Base-by-base conservation (phyloP, 2,329 filamentous ascomycete genomes). In the Aspergillus puulaauensis region DNA sequence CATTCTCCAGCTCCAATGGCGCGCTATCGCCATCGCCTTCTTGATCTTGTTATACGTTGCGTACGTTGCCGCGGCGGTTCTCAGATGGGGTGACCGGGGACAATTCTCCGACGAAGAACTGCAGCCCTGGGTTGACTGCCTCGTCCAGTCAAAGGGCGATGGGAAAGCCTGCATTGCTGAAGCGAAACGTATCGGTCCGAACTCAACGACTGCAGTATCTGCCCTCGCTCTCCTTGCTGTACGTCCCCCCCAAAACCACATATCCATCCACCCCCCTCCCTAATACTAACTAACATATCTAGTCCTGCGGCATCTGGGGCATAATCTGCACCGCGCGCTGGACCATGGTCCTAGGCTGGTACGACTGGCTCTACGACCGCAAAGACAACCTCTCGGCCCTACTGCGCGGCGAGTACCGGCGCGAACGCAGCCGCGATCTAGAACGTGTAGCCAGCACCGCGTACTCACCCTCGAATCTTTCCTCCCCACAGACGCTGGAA, bases 291-390 rank as follows among this genome's bases (percentile, higher is more conserved):
- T 2, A 33, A 35, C 33, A 14, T 3, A 12, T 12, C 23, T 4
- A 57, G 55, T 44, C 44, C 37, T 41, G 44, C 44, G 56, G 56
- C 12, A 12, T 58, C 44, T 58, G 44, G 50, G 56, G 50, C 15
- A 12, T 50, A 15, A 9, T 50, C 15, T 58, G 56, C 35, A 54
- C 56, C 5, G 45, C 45, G 11, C 44, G 56, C 15, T 27, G 17
- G 12, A 45, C 56, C 1, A 58, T 58, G 56, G 2, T 58, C 24
- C 27, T 54, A 15, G 56, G 17, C 14, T 58, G 56, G 50, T 12
- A 44, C 9, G 39, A 40, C 44, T 58, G 44, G 50, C 4, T 46
- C 12, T 8, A 11, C 7, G 45, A 58, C 6, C 24, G 31, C 9
- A 23, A 14, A 17, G 50, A 53, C 27, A 7, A 7, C 3, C 4